Base-by-base conservation (phyloP, 1,284 basidiomycete species). In the Entoloma clypeatum region DNA sequence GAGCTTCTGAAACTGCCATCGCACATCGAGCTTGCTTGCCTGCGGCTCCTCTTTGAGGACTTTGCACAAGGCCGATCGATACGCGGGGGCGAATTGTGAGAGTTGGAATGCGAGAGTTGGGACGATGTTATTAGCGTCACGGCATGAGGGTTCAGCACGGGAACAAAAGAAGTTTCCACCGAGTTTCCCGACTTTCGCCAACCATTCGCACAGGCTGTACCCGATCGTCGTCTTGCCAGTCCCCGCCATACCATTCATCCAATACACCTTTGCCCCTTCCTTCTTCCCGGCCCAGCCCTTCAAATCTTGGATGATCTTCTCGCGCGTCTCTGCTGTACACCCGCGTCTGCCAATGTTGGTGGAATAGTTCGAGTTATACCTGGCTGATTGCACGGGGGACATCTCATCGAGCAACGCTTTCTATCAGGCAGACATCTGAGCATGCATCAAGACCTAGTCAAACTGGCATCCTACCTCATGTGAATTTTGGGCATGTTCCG, bases 131-230 rank as follows among this genome's bases (percentile, higher is more conserved):
- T 28, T 39, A 13, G 50, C 35, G 13, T 58, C 45, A 7, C 41
- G 28, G 3, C 43, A 36, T 9, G 39, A 45, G 7, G 24, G 26
- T 14, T 47, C 39, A 14, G 32, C 23, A 19, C 51, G 49, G 13
- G 51, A 50, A 44, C 49, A 57, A 37, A 60, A 60, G 48, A 56
- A 59, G 43, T 43, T 55, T 4, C 53, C 58, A 22, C 49, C 55
- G 3, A 57, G 53, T 18, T 38, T 41, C 9, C 37, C 37, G 9
- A 25, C 39, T 5, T 42, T 29, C 7, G 29, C 19, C 7, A 49
- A 39, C 16, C 19, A 27, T 16, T 45, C 37, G 33, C 49, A 48
- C n/a, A 49, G 32, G 10, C 31, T 37, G 17, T 43, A 38, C 10
- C 36, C 36, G 30, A 49, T 33, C 5, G 41, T 33, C 7, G 47